Conservation (phyloP, 805 yeast species). For the Ascoidea asiatica region DNA sequence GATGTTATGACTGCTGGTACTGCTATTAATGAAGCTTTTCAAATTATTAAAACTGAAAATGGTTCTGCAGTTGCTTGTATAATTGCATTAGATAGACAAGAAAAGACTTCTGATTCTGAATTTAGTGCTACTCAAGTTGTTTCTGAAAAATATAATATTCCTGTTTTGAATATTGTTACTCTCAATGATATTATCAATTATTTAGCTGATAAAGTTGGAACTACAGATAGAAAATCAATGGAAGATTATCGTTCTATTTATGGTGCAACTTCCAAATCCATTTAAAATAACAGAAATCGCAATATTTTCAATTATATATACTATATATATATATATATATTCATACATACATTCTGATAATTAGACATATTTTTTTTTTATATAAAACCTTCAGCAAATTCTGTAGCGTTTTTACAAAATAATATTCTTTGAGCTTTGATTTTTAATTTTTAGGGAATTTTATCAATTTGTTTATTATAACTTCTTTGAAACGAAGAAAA, state of each 20-base stretch:
- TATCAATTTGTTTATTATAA: too few species aligned
- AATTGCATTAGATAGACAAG: conserved; percentile 93
- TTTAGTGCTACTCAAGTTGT: conserved; percentile 77
- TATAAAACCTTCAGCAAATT: too few species aligned
- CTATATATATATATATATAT: too few species aligned
- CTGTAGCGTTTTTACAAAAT: too few species aligned
- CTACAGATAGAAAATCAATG: conserved; percentile 41
- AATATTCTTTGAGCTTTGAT: too few species aligned
- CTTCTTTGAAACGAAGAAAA: too few species aligned
- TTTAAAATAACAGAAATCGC: too few species aligned
- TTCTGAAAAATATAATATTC: conserved; percentile 56
- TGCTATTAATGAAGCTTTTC: conserved; percentile 89
- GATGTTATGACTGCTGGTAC: conserved; percentile 99
- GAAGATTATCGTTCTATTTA: conserved; percentile 37
- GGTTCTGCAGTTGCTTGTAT: conserved; percentile 76
- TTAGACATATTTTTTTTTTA: too few species aligned
- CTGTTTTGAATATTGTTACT: conserved; percentile 71
- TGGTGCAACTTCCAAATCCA: too few species aligned
- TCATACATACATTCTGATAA: too few species aligned
- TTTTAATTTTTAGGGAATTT: too few species aligned
- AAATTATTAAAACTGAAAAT: conserved; percentile 51
- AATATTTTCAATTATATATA: too few species aligned
- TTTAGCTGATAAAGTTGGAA: conserved; percentile 39
- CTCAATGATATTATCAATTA: conserved; percentile 61
- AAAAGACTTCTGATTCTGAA: conserved; percentile 53